These are phyloP conservation scores for Ammopiptanthus mongolicus DNA, from an alignment of 306 rosid genomes.

Conservation along the genomic window DNA sequence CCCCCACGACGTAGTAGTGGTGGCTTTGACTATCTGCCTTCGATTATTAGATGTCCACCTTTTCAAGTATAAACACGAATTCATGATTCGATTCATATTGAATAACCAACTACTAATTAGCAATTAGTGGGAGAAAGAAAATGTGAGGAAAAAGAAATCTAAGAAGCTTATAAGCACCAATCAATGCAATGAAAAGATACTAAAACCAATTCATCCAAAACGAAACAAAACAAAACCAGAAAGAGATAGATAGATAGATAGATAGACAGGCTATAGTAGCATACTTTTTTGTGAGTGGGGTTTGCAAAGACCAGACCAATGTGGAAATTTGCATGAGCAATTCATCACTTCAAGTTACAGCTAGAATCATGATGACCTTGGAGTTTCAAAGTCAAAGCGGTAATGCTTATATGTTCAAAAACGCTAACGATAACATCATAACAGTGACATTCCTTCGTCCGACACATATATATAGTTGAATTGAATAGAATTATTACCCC, in stretches of 20 bases:
- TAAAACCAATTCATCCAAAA: not conserved
- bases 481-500: not conserved
- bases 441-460: constrained; percentile 21
- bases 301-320: constrained; percentile 9
- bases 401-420: constrained; percentile 40
- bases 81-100: constrained; percentile 1
- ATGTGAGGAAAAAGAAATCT: constrained; percentile 16
- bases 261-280: not conserved
- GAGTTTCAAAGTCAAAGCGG: constrained; percentile 16
- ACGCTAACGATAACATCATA: constrained; percentile 22
- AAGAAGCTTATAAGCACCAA: constrained; percentile 32
- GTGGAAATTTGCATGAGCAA: constrained; percentile 3
- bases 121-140: constrained; percentile 4
- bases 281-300: constrained; percentile 15
- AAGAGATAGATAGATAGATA: not conserved
- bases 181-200: constrained; percentile 18
- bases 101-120: not conserved
- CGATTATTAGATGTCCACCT: not conserved
- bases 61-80: not conserved
- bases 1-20: constrained; percentile 15
- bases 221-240: not conserved
- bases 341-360: not conserved
- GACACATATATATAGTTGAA: not conserved
- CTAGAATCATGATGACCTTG: not conserved
- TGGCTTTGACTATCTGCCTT: constrained; percentile 28